Evolutionary conservation across 164 flowering plant species (phyloP).

Genomic region (Berberis thunbergii): DNA sequence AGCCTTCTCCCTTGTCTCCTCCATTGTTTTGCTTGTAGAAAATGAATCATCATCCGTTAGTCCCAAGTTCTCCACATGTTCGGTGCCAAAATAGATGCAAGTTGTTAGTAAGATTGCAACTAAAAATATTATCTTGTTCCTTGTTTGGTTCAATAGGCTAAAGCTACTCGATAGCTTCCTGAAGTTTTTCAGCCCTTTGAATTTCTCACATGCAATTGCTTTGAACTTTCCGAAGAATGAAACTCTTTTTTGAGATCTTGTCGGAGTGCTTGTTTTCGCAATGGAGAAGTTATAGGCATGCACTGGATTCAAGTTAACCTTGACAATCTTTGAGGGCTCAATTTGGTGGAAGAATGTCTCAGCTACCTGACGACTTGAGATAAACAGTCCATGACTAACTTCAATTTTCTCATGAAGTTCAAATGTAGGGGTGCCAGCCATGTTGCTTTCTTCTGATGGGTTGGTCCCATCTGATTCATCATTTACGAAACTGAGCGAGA

Average conservation of each 20-base stretch:
- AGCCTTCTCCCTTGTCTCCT: no score
- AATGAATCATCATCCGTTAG: constrained; percentile 1
- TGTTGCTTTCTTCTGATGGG: constrained; percentile 20
- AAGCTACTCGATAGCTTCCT: constrained; percentile 12
- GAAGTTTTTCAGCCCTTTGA: constrained; percentile 7
- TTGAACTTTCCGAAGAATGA: constrained; percentile 18
- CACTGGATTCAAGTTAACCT: constrained; percentile 44
- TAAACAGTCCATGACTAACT: constrained; percentile 56
- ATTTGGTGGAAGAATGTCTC: constrained; percentile 67
- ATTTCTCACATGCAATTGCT: constrained; percentile 16
- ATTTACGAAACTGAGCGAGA: constrained; percentile 32
- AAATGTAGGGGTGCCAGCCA: constrained; percentile 31
- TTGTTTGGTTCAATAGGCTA: constrained; percentile 8
- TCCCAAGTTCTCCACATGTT: constrained; percentile 5
- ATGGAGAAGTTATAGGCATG: constrained; percentile 9
- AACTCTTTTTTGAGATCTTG: constrained; percentile 1
- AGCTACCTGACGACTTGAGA: constrained; percentile 49
- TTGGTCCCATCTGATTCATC: constrained; percentile 30
- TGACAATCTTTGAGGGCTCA: constrained; percentile 55
- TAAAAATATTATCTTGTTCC: constrained; percentile 10
- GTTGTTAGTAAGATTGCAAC: constrained; percentile 27
- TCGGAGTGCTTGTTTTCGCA: constrained; percentile 8
- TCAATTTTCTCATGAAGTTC: constrained; percentile 51
- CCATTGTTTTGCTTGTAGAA: neutral
- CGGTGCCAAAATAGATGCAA: constrained; percentile 18